Evolutionary conservation across 495 filamentous ascomycete species (phyloP), one percentile per base, ranked within the genome.

Genomic region (Penicillium canariense): DNA sequence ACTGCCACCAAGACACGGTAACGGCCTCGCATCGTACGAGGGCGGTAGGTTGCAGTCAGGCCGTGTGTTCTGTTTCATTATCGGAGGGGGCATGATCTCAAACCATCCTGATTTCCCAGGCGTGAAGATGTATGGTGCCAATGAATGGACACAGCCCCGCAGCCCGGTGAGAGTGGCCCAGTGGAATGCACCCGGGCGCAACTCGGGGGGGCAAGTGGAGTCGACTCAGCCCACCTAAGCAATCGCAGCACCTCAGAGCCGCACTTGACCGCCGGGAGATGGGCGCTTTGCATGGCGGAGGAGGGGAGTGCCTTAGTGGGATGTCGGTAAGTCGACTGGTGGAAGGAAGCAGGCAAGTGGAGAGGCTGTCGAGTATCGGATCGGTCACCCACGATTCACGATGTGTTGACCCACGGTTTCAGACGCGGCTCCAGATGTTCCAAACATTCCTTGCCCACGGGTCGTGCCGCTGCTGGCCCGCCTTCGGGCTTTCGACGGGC

Each of bases 351-450:
- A 25, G 12, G 40, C 27, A 27, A 32, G 36, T 20, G 45, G 18
- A 31, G 27, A 28, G 45, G 27, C 43, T 23, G 26, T 46, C 25
- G 23, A 32, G 17, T 46, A 12, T 44, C 14, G n/a, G n/a, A n/a
- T 46, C 12, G 25, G 43, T 15, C 26, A n/a, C 28, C 43, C 23
- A 45, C 32, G 23, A 50, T 51, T 20, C 27, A 51, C 40, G 54
- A 46, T 40, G 39, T 31, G 27, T 49, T 55, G 39, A 40, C 38
- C 55, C 55, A 54, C 23, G 52, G 56, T 56, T 56, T 49, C 36
- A 34, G 30, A 28, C 10, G 26, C 52, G 55, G 50, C 50, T 46
- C 55, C 39, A 49, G 44, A 50, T 40, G 32, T 49, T 44, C 44
- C 55, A 48, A 14, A 32, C 36, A 36, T 35, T 54, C 23, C 17